A percentile compares a stretch with the other conserved stretches of the same genome.
These are phyloP conservation scores for Styphnolobium japonicum DNA, from an alignment of 306 rosid species.

Conservation along the genomic window DNA sequence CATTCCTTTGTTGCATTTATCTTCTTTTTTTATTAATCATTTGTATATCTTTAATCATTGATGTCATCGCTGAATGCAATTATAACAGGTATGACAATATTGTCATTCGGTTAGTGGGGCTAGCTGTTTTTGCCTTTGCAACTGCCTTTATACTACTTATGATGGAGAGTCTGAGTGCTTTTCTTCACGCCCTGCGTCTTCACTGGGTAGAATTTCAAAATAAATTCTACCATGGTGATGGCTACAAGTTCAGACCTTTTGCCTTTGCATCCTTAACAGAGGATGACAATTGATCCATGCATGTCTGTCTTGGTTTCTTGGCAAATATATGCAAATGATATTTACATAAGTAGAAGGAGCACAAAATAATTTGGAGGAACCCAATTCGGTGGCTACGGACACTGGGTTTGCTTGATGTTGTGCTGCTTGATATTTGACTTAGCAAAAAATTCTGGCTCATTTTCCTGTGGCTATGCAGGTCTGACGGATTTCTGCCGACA, in stretches of 20 bases:
- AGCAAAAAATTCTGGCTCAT: slow-evolving; percentile 27
- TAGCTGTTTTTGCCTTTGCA: slow-evolving; percentile 85
- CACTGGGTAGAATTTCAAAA: slow-evolving; percentile 94
- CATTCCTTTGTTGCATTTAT: not conserved
- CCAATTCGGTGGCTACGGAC: slow-evolving; percentile 16
- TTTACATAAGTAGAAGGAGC: slow-evolving; percentile 16
- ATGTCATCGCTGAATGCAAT: slow-evolving; percentile 5
- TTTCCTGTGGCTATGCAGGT: slow-evolving; percentile 36
- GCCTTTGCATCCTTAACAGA: slow-evolving; percentile 63
- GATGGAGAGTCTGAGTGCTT: slow-evolving; percentile 94
- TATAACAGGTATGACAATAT: slow-evolving; percentile 73
- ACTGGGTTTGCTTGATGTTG: not conserved
- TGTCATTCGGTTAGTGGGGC: slow-evolving; percentile 67
- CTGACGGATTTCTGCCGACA: slow-evolving; percentile 26
- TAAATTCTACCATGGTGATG: slow-evolving; percentile 85
- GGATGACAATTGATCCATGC: slow-evolving; percentile 61
- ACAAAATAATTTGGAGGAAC: not conserved
- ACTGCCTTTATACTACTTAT: slow-evolving; percentile 91
- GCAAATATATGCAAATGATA: slow-evolving; percentile 7
- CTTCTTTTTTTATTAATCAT: not conserved
- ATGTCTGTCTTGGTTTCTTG: slow-evolving; percentile 15
- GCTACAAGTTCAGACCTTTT: slow-evolving; percentile 81
- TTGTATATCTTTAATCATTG: not conserved
- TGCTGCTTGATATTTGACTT: slow-evolving; percentile 43
- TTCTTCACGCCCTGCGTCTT: slow-evolving; percentile 94